phyloP scores from a whole-genome alignment of 2,329 filamentous ascomycete species.

The Nothopassalora personata region DNA sequence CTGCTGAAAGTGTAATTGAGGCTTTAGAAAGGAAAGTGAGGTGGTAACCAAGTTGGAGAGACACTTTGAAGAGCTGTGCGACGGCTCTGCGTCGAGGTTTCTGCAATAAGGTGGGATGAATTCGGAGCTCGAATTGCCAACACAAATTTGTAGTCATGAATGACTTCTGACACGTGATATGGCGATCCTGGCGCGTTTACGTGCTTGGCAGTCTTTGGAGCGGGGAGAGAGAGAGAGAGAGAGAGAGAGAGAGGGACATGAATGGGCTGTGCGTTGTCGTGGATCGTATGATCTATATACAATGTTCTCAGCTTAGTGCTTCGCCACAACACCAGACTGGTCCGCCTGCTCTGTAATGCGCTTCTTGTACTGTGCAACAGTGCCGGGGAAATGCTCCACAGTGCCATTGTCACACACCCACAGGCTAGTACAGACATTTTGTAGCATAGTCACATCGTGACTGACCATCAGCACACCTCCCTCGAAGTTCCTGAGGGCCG shows the following conservation, averaged over 20 bases:
- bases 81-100: conserved; percentile 24
- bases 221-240: background rate
- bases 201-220: background rate
- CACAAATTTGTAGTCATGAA: background rate
- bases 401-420: conserved; percentile 96
- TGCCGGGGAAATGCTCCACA: conserved; percentile 92
- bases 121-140: background rate
- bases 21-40: conserved; percentile 22
- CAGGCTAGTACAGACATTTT: conserved; percentile 87
- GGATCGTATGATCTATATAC: background rate
- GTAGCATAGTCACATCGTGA: conserved; percentile 90
- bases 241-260: background rate
- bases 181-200: background rate
- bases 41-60: conserved; percentile 20
- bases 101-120: background rate
- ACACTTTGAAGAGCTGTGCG: conserved; percentile 22
- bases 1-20: conserved; percentile 24
- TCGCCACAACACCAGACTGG: conserved; percentile 66
- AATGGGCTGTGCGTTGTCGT: background rate
- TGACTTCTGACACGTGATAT: background rate
- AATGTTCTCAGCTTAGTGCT: conserved; percentile 26
- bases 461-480: conserved; percentile 97
- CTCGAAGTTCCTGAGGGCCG: conserved; percentile 78
- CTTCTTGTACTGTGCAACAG: conserved; percentile 97
- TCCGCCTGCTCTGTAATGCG: conserved; percentile 77